Evolutionary conservation across 768 basidiomycete species (phyloP).

Genomic region (Auricularia auricula-judae): DNA sequence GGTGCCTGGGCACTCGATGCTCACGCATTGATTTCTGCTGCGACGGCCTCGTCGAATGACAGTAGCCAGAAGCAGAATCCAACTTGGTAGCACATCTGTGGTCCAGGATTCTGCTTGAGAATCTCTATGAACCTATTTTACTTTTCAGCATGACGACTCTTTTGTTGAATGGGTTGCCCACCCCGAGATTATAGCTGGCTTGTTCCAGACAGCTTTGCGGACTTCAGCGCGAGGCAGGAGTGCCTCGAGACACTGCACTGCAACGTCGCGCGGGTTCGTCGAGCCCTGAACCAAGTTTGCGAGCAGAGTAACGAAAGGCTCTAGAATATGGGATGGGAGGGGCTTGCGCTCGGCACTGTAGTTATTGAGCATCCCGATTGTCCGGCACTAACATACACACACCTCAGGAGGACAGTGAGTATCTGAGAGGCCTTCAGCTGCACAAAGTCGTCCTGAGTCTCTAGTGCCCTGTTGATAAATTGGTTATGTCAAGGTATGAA

Average conservation of each 20-base stretch:
- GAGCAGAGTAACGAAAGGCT: slow-evolving; percentile 49
- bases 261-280: slow-evolving; percentile 72
- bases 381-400: slow-evolving; percentile 9
- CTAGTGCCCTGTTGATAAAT: slow-evolving; percentile 46
- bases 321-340: slow-evolving; percentile 40
- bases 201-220: slow-evolving; percentile 71
- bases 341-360: slow-evolving; percentile 39
- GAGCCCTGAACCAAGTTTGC: slow-evolving; percentile 49
- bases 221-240: slow-evolving; percentile 73
- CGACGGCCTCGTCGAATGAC: slow-evolving; percentile 79
- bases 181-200: slow-evolving; percentile 59
- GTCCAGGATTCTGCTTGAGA: slow-evolving; percentile 66
- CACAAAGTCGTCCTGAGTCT: slow-evolving; percentile 88
- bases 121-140: slow-evolving; percentile 64
- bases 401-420: slow-evolving; percentile 77
- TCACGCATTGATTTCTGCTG: slow-evolving; percentile 80
- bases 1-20: neutral
- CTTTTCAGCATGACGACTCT: neutral
- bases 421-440: slow-evolving; percentile 85
- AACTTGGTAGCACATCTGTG: slow-evolving; percentile 94
- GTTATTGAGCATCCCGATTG: neutral
- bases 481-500: neutral
- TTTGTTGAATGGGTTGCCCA: slow-evolving; percentile 13
- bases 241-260: slow-evolving; percentile 84
- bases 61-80: slow-evolving; percentile 89